Conservation (phyloP, 306 rosid genomes). For the Rubus parviflorus region DNA sequence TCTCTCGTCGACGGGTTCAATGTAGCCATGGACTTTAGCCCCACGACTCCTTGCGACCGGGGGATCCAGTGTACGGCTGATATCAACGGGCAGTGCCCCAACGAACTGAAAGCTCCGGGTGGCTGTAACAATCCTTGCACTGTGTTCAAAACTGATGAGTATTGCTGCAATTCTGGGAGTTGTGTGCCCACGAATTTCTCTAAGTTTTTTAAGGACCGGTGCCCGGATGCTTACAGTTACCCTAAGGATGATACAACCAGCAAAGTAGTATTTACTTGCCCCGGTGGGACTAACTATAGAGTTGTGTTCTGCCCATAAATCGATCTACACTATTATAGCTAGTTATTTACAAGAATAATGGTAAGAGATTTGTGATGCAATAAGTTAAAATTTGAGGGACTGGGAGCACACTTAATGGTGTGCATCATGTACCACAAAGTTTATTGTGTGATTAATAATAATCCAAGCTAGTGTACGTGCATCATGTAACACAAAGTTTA, state of each 20-base stretch:
- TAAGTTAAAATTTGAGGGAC: too few species aligned
- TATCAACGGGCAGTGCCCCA: constrained; percentile 56
- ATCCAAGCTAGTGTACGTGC: too few species aligned
- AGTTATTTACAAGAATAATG: too few species aligned
- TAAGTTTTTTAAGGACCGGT: constrained; percentile 25
- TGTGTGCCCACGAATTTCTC: constrained; percentile 29
- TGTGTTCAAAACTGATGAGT: constrained; percentile 26
- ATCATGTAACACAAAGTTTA: too few species aligned
- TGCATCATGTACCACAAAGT: too few species aligned
- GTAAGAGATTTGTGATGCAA: too few species aligned
- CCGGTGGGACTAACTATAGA: constrained; percentile 37
- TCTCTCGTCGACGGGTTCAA: constrained; percentile 40
- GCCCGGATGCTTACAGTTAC: constrained; percentile 40
- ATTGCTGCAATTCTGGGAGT: constrained; percentile 30
- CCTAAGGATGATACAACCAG: constrained; percentile 36
- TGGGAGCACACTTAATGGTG: too few species aligned
- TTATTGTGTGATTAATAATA: too few species aligned
- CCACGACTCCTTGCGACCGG: background rate
- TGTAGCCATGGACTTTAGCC: constrained; percentile 29
- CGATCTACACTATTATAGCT: too few species aligned
- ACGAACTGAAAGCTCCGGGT: constrained; percentile 29
- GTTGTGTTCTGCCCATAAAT: constrained; percentile 40
- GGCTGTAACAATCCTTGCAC: constrained; percentile 50
- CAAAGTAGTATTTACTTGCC: constrained; percentile 29
- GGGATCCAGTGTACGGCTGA: constrained; percentile 31